Evolutionary conservation across 2,329 filamentous ascomycete species (phyloP), one percentile per base, ranked within the genome.

Genomic region (Penicillium frequentans): DNA sequence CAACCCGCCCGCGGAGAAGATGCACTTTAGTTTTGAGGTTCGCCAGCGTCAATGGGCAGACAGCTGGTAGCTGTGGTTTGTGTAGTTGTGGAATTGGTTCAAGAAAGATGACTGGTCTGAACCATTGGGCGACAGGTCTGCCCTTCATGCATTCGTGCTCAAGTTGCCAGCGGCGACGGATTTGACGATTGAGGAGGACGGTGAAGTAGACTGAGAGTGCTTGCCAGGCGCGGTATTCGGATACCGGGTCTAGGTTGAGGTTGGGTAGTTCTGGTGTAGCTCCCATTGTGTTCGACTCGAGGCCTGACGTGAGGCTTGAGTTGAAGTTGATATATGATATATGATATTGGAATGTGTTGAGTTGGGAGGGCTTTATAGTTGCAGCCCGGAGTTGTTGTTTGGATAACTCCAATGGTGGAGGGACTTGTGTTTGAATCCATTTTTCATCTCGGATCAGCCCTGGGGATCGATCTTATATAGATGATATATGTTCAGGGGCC

Each of bases 151-250:
- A 52, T 55, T 61, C 19, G 33, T 64, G 58, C 52, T 67, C 64
- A 19, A 65, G 64, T 31, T 52, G 51, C 56, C 59, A 66, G 52
- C 64, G 64, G 1, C 62, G 64, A 1, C 21, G 57, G 39, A 67
- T 31, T 60, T 67, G 64, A 33, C 55, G 60, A 52, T 67, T 67
- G 11, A 67, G 50, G 5, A 57, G 60, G 33, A 58, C 37, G 1
- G 64, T 64, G 60, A 64, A 64, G 48, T 59, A 58, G 51, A 61
- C 44, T 3, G 51, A 46, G 24, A 67, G 48, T 29, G 60, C 51
- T 60, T 66, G 57, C 42, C 51, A 65, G 57, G 58, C 64, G 49
- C 64, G 62, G 43, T 48, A 67, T 61, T 58, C 50, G 39, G 64
- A 64, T 45, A 57, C 49, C 6, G 64, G 55, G 52, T 67, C 64